Evolutionary conservation across 2,329 filamentous ascomycete species (phyloP).

Genomic region (Aspergillus bombycis): DNA sequence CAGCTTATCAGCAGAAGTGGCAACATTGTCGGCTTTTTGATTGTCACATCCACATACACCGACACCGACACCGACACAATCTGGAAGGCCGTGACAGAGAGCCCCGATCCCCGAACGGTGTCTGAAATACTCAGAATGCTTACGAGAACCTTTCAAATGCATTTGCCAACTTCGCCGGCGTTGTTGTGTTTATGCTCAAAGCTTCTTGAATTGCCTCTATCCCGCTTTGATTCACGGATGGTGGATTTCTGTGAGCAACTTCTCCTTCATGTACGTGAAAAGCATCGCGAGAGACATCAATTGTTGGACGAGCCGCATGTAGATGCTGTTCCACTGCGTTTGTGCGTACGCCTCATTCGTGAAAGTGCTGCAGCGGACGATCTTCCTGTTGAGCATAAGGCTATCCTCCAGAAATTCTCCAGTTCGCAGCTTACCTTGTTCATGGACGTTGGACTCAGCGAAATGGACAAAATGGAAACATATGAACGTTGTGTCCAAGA

Average conservation of each 20-base stretch:
- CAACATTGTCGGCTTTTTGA: conserved; percentile 85
- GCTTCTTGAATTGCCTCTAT: conserved; percentile 65
- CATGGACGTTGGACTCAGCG: conserved; percentile 58
- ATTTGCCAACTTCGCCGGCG: conserved; percentile 43
- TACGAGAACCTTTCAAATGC: conserved; percentile 50
- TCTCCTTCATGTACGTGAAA: conserved; percentile 54
- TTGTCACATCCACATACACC: conserved; percentile 75
- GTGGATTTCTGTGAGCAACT: conserved; percentile 64
- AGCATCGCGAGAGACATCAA: conserved; percentile 39
- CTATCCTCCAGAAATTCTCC: conserved; percentile 67
- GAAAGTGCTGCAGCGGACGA: conserved; percentile 65
- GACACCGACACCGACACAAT: conserved; percentile 74
- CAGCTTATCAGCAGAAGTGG: conserved; percentile 80
- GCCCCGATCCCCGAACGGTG: conserved; percentile 81
- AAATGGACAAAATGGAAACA: conserved; percentile 62
- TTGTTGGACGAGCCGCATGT: conserved; percentile 30
- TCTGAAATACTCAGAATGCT: conserved; percentile 77
- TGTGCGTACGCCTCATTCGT: conserved; percentile 70
- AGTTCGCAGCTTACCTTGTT: conserved; percentile 64
- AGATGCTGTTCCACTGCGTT: conserved; percentile 52
- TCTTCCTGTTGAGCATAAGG: conserved; percentile 59
- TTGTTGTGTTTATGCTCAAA: conserved; percentile 73
- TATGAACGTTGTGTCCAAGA: conserved; percentile 70
- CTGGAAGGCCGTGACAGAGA: conserved; percentile 80
- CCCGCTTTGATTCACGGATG: conserved; percentile 64